Conservation (phyloP, 495 filamentous ascomycete species). For the Penicilliopsis zonata region DNA sequence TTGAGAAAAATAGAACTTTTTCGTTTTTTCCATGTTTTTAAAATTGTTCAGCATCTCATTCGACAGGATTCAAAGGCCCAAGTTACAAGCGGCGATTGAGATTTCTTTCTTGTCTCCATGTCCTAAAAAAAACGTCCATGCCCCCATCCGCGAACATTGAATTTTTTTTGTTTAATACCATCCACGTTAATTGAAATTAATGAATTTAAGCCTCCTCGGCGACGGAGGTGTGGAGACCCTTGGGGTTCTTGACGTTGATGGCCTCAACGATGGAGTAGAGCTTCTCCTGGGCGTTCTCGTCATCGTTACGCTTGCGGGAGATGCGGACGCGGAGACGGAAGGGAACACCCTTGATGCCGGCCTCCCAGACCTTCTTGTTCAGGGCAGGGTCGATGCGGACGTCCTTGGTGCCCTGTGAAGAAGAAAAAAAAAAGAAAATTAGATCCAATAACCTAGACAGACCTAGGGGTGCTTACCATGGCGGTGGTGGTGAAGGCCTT, state of each 20-base stretch:
- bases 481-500: slow-evolving; percentile 78
- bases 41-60: neutral
- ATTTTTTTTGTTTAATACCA: too few relatives aligned
- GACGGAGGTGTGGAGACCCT: slow-evolving; percentile 84
- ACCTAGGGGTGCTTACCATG: slow-evolving; percentile 63
- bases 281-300: slow-evolving; percentile 97
- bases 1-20: slow-evolving; percentile 1
- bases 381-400: slow-evolving; percentile 95
- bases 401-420: slow-evolving; percentile 76
- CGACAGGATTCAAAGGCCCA: neutral
- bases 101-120: too few relatives aligned
- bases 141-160: too few relatives aligned
- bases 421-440: slow-evolving; percentile 1
- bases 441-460: slow-evolving; percentile 1
- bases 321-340: slow-evolving; percentile 95
- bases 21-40: neutral
- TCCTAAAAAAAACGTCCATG: too few relatives aligned
- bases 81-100: too few relatives aligned
- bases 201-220: slow-evolving; percentile 43
- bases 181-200: too few relatives aligned
- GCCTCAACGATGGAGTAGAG: slow-evolving; percentile 99
- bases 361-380: slow-evolving; percentile 99
- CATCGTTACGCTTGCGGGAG: slow-evolving; percentile 98
- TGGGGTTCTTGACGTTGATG: slow-evolving; percentile 97
- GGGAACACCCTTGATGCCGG: slow-evolving; percentile 94